These are phyloP conservation scores for Symbiodinium pilosum DNA, from an alignment of 73 alveolate species.

Conservation along the genomic window DNA sequence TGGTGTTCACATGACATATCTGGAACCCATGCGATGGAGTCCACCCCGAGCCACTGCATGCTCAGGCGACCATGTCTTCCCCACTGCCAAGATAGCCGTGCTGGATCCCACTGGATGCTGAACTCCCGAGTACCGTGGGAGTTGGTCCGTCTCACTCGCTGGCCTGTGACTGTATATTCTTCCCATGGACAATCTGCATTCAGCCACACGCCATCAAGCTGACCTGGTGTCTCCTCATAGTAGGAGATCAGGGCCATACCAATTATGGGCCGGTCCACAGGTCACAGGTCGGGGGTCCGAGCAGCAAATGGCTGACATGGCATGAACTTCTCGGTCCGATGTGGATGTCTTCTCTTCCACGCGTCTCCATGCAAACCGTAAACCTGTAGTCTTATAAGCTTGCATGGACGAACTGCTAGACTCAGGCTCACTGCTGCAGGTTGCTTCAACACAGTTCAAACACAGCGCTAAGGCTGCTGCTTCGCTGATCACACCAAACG, in stretches of 20 bases:
- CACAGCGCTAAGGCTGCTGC: background rate
- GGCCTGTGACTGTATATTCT: conserved; percentile 62
- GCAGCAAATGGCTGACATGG: background rate
- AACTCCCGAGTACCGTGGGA: conserved; percentile 82
- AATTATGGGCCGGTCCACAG: conserved; percentile 14
- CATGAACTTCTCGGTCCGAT: no score
- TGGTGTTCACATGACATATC: conserved; percentile 33
- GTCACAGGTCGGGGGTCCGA: conserved; percentile 15
- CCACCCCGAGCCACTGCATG: conserved; percentile 90
- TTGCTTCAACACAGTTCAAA: no score
- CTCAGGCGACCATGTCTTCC: conserved; percentile 88
- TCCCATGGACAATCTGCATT: conserved; percentile 93
- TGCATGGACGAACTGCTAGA: no score
- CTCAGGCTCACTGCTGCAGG: no score
- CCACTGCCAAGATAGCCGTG: conserved; percentile 89
- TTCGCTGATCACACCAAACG: background rate
- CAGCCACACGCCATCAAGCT: conserved; percentile 91
- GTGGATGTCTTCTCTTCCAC: no score
- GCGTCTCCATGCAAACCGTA: no score
- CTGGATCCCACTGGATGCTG: conserved; percentile 93
- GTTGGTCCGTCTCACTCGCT: conserved; percentile 78
- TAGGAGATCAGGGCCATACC: conserved; percentile 8
- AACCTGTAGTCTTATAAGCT: no score
- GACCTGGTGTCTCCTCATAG: conserved; percentile 41
- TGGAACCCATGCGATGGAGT: conserved; percentile 93